Percentiles rank a stretch among this genome's conserved stretches.
Conservation (phyloP, 257 asterid species). For the Plantago major region DNA sequence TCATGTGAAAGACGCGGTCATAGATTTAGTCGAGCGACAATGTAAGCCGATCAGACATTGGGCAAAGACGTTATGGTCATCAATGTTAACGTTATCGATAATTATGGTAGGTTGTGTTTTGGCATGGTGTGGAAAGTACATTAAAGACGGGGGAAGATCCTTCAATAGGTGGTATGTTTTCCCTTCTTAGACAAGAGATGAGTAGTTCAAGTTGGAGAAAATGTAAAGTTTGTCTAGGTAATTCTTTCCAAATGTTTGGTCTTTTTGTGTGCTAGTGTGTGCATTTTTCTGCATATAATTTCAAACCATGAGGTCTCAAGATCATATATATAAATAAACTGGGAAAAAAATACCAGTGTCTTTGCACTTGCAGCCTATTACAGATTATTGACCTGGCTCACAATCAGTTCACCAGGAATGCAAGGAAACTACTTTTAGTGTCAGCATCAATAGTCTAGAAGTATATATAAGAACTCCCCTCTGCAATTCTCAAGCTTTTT, state of each 20-base stretch:
- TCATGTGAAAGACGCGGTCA: slow-evolving; percentile 34
- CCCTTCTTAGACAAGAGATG: slow-evolving; percentile 14
- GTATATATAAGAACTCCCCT: too few relatives aligned
- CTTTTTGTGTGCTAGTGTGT: too few relatives aligned
- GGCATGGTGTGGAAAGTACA: slow-evolving; percentile 35
- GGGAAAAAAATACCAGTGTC: too few relatives aligned
- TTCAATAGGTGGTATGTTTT: slow-evolving; percentile 28
- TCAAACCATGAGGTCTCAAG: too few relatives aligned
- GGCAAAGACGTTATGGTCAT: slow-evolving; percentile 33
- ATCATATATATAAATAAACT: too few relatives aligned
- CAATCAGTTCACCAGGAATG: too few relatives aligned
- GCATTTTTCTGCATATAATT: too few relatives aligned
- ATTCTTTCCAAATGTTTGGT: too few relatives aligned
- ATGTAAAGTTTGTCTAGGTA: background rate
- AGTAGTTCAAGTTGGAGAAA: background rate
- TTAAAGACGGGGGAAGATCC: slow-evolving; percentile 32
- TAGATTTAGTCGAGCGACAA: slow-evolving; percentile 29
- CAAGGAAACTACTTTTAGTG: too few relatives aligned
- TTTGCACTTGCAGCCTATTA: too few relatives aligned
- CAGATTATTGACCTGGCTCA: too few relatives aligned
- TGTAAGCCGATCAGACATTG: slow-evolving; percentile 40
- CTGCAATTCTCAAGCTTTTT: background rate
- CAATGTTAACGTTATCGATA: slow-evolving; percentile 40
- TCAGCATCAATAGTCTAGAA: too few relatives aligned
- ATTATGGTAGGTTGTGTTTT: slow-evolving; percentile 35